phyloP scores from a whole-genome alignment of 73 alveolate species.

The Tetrahymena thermophila region DNA sequence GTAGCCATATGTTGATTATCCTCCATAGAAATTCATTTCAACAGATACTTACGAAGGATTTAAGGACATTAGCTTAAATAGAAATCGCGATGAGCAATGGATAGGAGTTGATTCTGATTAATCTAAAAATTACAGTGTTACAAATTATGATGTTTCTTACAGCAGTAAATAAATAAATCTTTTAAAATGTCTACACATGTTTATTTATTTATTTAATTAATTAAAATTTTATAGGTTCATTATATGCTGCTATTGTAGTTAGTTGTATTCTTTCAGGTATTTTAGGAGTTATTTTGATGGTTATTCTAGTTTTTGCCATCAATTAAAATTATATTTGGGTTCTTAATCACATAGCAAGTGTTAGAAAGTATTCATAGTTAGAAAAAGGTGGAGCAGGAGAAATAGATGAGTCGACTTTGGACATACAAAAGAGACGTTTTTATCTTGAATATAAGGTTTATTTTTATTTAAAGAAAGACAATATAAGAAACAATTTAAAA shows the following conservation, averaged over 20 bases:
- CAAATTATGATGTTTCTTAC: background rate
- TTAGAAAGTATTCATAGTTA: background rate
- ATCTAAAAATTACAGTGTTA: background rate
- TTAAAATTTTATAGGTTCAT: background rate
- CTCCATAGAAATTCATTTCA: background rate
- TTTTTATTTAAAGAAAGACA: too few species aligned
- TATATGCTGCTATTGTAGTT: background rate
- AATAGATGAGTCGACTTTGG: background rate
- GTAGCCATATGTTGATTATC: background rate
- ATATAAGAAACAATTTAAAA: too few species aligned
- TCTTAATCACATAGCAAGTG: background rate
- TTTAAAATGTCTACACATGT: too few species aligned
- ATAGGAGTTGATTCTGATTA: background rate
- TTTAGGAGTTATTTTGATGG: background rate
- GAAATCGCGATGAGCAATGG: slow-evolving; percentile 31
- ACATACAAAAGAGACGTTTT: background rate
- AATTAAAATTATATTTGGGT: background rate
- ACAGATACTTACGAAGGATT: slow-evolving; percentile 4
- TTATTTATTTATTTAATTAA: background rate
- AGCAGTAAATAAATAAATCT: background rate
- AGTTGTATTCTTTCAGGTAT: background rate
- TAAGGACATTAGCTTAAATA: slow-evolving; percentile 9
- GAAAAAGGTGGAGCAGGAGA: background rate
- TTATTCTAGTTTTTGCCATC: background rate
- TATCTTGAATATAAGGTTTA: background rate